phyloP scores from a whole-genome alignment of 148 eudicot species.

The Diospyros lotus region DNA sequence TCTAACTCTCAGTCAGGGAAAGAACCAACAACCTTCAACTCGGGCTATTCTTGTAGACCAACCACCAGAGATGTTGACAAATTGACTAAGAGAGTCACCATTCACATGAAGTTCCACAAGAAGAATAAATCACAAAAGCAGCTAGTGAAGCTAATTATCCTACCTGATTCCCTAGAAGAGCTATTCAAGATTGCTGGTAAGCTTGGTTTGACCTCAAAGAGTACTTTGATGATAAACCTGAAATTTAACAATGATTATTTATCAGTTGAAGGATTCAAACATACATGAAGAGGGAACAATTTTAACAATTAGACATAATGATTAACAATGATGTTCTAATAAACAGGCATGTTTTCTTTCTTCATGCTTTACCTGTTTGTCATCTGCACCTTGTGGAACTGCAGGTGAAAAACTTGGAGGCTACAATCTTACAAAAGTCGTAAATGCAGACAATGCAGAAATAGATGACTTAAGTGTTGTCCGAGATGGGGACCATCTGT shows the following conservation, averaged over 20 bases:
- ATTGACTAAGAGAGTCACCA: constrained; percentile 51
- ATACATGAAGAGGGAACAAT: not conserved
- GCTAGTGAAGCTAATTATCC: constrained; percentile 48
- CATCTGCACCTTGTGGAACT: constrained; percentile 22
- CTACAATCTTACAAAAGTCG: constrained; percentile 33
- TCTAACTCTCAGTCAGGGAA: constrained; percentile 9
- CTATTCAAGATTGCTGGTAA: constrained; percentile 67
- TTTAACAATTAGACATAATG: not conserved
- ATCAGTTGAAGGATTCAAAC: not conserved
- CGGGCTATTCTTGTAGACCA: constrained; percentile 16
- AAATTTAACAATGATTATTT: constrained; percentile 1
- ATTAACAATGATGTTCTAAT: not conserved
- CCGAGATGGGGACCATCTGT: constrained; percentile 80
- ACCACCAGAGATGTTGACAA: constrained; percentile 9
- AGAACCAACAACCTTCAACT: constrained; percentile 4
- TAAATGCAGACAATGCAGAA: constrained; percentile 64
- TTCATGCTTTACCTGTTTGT: constrained; percentile 2
- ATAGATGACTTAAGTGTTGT: constrained; percentile 67
- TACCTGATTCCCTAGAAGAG: constrained; percentile 71
- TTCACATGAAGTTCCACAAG: constrained; percentile 43
- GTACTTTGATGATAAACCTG: constrained; percentile 11
- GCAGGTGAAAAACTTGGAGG: constrained; percentile 72
- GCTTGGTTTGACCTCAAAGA: constrained; percentile 13
- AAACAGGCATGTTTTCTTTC: not conserved
- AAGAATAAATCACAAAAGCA: constrained; percentile 20